A percentile compares a stretch with the other conserved stretches of the same genome.
Evolutionary conservation across 2,329 filamentous ascomycete species (phyloP).

Genomic region (Zarea fungicola): DNA sequence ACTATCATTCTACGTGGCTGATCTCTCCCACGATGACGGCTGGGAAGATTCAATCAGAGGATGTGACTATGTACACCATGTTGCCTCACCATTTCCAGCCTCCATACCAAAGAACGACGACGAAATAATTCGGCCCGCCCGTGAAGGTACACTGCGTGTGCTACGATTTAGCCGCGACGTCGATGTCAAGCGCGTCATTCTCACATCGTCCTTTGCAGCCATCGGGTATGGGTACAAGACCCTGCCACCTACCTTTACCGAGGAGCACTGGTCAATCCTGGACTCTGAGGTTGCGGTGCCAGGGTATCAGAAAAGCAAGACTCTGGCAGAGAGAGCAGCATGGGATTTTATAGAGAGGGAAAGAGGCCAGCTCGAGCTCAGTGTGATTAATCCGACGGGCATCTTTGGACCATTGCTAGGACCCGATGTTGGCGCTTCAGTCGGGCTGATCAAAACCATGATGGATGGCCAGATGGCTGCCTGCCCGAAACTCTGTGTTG

Average conservation of each 20-base stretch:
- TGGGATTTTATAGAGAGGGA: constrained; percentile 15
- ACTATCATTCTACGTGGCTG: constrained; percentile 5
- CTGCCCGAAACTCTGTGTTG: constrained; percentile 21
- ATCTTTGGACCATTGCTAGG: constrained; percentile 14
- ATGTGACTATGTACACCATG: constrained; percentile 27
- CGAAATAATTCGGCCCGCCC: constrained; percentile 17
- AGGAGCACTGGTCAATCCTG: not conserved
- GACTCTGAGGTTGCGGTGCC: not conserved
- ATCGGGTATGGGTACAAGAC: not conserved
- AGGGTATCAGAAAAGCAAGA: constrained; percentile 12
- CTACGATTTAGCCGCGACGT: constrained; percentile 14
- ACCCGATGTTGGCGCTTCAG: not conserved
- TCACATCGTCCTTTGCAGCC: constrained; percentile 13
- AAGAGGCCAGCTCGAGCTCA: constrained; percentile 2
- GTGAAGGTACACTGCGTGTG: constrained; percentile 16
- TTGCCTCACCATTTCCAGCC: constrained; percentile 28
- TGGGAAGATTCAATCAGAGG: constrained; percentile 25
- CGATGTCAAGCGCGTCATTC: constrained; percentile 15
- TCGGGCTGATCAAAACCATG: constrained; percentile 21
- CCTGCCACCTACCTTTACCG: not conserved
- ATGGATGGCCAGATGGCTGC: constrained; percentile 20
- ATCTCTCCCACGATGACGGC: constrained; percentile 23
- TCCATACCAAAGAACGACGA: constrained; percentile 11
- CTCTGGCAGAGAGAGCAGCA: constrained; percentile 12
- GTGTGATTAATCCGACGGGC: constrained; percentile 13